Percentiles rank a stretch among this genome's conserved stretches.
These are phyloP conservation scores for Alternaria dauci DNA, from an alignment of 2,329 filamentous ascomycete genomes.

Conservation along the genomic window DNA sequence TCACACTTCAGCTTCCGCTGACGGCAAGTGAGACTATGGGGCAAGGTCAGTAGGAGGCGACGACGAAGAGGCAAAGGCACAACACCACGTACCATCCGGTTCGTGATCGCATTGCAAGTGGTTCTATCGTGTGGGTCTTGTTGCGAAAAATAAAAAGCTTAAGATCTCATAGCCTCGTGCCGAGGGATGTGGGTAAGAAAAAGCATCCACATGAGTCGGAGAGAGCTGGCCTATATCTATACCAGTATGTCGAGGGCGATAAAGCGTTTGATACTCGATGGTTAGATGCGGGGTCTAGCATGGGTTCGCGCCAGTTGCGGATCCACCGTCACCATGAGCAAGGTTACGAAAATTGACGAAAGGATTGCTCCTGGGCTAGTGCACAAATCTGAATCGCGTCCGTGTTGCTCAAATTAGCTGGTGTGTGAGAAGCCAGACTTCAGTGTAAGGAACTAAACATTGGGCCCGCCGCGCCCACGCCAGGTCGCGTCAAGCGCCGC, in stretches of 20 bases:
- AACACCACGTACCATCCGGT: conserved; percentile 49
- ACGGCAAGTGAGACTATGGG: conserved; percentile 60
- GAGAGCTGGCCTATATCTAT: conserved; percentile 43
- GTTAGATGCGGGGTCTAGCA: conserved; percentile 47
- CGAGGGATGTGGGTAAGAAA: conserved; percentile 35
- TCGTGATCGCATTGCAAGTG: conserved; percentile 48
- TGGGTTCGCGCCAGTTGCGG: conserved; percentile 46
- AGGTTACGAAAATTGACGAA: conserved; percentile 33
- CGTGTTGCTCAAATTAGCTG: conserved; percentile 40
- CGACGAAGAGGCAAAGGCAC: neutral
- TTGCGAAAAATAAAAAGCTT: conserved; percentile 16
- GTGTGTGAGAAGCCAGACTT: conserved; percentile 29
- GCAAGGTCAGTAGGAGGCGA: conserved; percentile 16
- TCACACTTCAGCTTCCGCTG: conserved; percentile 71
- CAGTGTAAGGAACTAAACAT: conserved; percentile 27
- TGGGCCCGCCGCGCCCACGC: conserved; percentile 18
- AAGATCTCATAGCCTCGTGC: conserved; percentile 26
- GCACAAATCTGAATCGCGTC: conserved; percentile 42
- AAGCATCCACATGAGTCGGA: conserved; percentile 35
- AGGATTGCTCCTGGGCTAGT: conserved; percentile 38
- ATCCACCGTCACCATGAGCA: conserved; percentile 39
- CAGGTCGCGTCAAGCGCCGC: conserved; percentile 36
- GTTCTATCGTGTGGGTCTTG: conserved; percentile 27
- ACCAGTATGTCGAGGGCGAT: conserved; percentile 35
- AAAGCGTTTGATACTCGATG: conserved; percentile 32